Conservation (phyloP, 768 basidiomycete genomes). For the Trametes elegans region DNA sequence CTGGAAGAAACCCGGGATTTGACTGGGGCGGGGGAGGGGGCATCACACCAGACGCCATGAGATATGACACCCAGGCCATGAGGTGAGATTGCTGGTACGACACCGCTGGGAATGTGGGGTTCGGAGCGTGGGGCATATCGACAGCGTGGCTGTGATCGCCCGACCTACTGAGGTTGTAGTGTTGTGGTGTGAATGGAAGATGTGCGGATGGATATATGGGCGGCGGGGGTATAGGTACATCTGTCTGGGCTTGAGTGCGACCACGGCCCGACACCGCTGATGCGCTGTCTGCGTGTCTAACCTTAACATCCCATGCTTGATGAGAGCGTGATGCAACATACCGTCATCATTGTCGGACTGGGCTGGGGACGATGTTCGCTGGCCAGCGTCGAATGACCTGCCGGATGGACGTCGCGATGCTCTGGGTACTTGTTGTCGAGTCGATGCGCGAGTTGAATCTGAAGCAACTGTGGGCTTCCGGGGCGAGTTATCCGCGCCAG, state of each 20-base stretch:
- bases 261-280: neutral
- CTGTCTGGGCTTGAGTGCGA: neutral
- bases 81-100: neutral
- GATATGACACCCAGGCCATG: conserved; percentile 38
- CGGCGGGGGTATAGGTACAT: conserved; percentile 1
- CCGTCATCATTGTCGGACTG: conserved; percentile 5
- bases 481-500: conserved; percentile 1
- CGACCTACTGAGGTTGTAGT: neutral
- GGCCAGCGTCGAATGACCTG: neutral
- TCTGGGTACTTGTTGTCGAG: neutral
- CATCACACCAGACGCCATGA: conserved; percentile 31
- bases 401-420: neutral
- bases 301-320: neutral
- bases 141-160: neutral
- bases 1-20: conserved; percentile 1
- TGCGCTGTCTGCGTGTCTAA: neutral
- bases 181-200: neutral
- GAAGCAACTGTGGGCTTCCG: neutral
- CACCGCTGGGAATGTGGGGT: neutral
- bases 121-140: neutral
- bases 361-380: conserved; percentile 8
- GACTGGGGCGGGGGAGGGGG: conserved; percentile 23
- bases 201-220: neutral
- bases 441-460: neutral
- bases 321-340: neutral